Base-by-base conservation (phyloP, 1,284 basidiomycete species). In the Meira miltonrushii region DNA sequence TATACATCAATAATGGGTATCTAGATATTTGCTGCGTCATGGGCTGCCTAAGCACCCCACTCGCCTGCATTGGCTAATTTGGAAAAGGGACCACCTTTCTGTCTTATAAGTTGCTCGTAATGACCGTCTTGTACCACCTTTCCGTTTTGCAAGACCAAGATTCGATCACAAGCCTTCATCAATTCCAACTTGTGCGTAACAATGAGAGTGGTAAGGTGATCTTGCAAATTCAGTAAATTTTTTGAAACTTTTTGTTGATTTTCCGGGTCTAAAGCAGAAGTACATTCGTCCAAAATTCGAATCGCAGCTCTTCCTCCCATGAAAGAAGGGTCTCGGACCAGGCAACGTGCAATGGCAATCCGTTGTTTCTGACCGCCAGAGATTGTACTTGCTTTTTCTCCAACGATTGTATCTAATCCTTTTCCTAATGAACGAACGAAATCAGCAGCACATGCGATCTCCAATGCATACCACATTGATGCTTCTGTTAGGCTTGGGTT, bases 311-410 rank as follows among this genome's bases (percentile, higher is more conserved):
- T 12, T 39, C 37, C 25, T 4, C 28, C 28, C 8, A 33, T 3
- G 28, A 33, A 33, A 0, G 87, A 82, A 0, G 84, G 82, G 11
- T 85, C 81, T 8, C 82, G 77, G n/a, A 88, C 86, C 13, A 97
- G 83, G 0, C 92, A 92, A 1, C 94, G 84, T 0, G 94, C 94
- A 66, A 97, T 92, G 72, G 89, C 88, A 8, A 98, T 79, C 2
- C 94, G 85, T 79, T 98, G 94, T 1, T 89, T 90, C 77, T 98
- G 94, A 1, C 94, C 94, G 37, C 94, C 94, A 0, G 91, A 94
- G 59, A 97, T 85, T 52, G 92, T 83, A 15, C 84, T 80, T 0
- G 90, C 92, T 75, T 92, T 91, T 79, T 94, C 91, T 49, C 94
- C 93, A 1, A 97, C 83, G 57, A 82, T 77, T 0, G 92, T 95